These are phyloP conservation scores for Ambrosia artemisiifolia DNA, from an alignment of 129 eudicot genomes.

Conservation along the genomic window DNA sequence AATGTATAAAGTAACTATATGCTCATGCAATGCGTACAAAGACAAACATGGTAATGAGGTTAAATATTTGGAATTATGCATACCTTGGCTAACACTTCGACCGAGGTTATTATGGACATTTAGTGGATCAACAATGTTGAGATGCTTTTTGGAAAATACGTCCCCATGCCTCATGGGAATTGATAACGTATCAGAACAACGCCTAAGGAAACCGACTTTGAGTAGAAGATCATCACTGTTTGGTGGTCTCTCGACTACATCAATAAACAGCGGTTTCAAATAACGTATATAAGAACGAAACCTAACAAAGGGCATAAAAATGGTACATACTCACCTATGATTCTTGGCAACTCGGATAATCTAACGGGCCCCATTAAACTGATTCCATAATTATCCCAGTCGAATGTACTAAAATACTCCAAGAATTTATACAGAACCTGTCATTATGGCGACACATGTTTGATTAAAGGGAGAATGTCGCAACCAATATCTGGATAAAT, in stretches of 20 bases:
- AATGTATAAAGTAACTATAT: too few relatives aligned
- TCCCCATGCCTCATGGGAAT: slow-evolving; percentile 50
- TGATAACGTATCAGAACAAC: slow-evolving; percentile 54
- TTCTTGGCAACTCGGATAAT: slow-evolving; percentile 72
- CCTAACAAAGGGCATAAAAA: background rate
- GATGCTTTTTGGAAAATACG: slow-evolving; percentile 55
- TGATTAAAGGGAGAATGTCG: slow-evolving; percentile 15
- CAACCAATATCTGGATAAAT: background rate
- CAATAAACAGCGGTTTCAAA: slow-evolving; percentile 1
- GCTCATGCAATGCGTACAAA: too few relatives aligned
- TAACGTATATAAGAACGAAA: background rate
- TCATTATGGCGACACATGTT: slow-evolving; percentile 26
- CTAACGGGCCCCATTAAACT: slow-evolving; percentile 75
- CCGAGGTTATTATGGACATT: slow-evolving; percentile 85
- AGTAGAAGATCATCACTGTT: slow-evolving; percentile 51
- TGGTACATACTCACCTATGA: slow-evolving; percentile 51
- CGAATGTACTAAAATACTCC: slow-evolving; percentile 94
- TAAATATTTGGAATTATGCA: slow-evolving; percentile 24
- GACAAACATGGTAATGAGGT: background rate
- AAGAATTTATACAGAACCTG: slow-evolving; percentile 86
- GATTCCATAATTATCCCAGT: slow-evolving; percentile 81
- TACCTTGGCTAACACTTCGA: slow-evolving; percentile 95
- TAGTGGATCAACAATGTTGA: slow-evolving; percentile 85
- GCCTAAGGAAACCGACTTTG: slow-evolving; percentile 52
- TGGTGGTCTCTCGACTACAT: slow-evolving; percentile 69